Conservation (phyloP, 768 basidiomycete species). For the Calocybe cyanea region DNA sequence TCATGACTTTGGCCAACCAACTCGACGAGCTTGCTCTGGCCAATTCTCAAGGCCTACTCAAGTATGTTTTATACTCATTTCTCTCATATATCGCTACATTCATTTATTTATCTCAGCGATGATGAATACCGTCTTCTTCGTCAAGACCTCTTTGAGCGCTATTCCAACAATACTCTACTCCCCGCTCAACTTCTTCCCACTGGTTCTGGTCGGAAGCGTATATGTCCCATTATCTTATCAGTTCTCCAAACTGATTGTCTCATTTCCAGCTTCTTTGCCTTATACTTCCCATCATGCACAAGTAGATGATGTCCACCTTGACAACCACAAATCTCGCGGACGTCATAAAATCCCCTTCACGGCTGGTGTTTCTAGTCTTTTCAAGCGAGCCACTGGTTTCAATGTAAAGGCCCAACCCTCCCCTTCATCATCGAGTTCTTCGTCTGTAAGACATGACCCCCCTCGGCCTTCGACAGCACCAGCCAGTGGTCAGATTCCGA, state of each 20-base stretch:
- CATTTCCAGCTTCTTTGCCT: slow-evolving; percentile 1
- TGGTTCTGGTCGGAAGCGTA: slow-evolving; percentile 16
- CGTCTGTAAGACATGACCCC: slow-evolving; percentile 1
- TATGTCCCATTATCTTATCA: neutral
- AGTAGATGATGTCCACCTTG: slow-evolving; percentile 4
- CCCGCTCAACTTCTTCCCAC: slow-evolving; percentile 28
- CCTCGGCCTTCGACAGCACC: slow-evolving; percentile 3
- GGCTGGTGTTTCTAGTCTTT: slow-evolving; percentile 29
- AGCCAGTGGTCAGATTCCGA: slow-evolving; percentile 9
- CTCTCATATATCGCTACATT: neutral
- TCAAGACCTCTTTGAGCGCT: slow-evolving; percentile 63
- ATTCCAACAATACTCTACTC: slow-evolving; percentile 31
- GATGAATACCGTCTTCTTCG: slow-evolving; percentile 71
- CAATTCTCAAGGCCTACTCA: slow-evolving; percentile 62
- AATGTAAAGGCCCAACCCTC: slow-evolving; percentile 12
- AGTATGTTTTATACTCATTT: slow-evolving; percentile 34
- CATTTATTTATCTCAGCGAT: slow-evolving; percentile 40
- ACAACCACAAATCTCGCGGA: slow-evolving; percentile 13
- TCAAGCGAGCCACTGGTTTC: slow-evolving; percentile 37
- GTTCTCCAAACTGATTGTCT: neutral
- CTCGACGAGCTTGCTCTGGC: slow-evolving; percentile 67
- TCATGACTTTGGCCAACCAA: slow-evolving; percentile 54
- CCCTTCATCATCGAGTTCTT: too few species aligned
- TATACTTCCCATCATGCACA: slow-evolving; percentile 3
- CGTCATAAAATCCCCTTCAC: slow-evolving; percentile 24